These are phyloP conservation scores for Odonthalia washingtoniensis DNA, from an alignment of 31 red algal species.

Conservation along the genomic window DNA sequence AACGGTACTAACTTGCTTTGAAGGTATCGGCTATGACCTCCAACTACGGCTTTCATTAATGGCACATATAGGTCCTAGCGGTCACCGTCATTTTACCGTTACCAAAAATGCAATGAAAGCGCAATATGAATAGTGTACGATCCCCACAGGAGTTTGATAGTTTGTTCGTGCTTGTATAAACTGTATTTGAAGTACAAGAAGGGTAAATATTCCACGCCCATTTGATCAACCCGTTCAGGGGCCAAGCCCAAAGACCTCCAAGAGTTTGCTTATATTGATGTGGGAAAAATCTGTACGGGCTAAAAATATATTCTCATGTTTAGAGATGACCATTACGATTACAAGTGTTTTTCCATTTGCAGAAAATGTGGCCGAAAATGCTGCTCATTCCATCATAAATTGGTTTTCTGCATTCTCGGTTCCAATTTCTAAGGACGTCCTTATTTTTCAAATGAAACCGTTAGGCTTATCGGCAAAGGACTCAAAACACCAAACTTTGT, in stretches of 20 bases:
- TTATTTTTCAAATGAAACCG: neutral
- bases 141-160: neutral
- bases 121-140: neutral
- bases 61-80: neutral
- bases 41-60: neutral
- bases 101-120: too few relatives aligned
- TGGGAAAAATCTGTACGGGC: neutral
- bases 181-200: neutral
- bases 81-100: neutral
- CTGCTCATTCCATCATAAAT: neutral
- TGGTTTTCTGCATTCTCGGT: constrained; percentile 6
- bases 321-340: constrained; percentile 8
- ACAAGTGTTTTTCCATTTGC: constrained; percentile 13
- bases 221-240: neutral
- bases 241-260: neutral
- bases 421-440: neutral
- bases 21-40: neutral
- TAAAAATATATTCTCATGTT: too few relatives aligned
- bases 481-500: neutral
- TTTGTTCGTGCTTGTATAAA: constrained; percentile 17
- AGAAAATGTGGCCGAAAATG: neutral
- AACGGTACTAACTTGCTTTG: neutral
- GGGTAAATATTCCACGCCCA: neutral
- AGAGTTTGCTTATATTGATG: neutral
- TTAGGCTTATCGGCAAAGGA: neutral